Conservation (phyloP, 2,329 filamentous ascomycete genomes). For the Mycosphaerella arachidis region DNA sequence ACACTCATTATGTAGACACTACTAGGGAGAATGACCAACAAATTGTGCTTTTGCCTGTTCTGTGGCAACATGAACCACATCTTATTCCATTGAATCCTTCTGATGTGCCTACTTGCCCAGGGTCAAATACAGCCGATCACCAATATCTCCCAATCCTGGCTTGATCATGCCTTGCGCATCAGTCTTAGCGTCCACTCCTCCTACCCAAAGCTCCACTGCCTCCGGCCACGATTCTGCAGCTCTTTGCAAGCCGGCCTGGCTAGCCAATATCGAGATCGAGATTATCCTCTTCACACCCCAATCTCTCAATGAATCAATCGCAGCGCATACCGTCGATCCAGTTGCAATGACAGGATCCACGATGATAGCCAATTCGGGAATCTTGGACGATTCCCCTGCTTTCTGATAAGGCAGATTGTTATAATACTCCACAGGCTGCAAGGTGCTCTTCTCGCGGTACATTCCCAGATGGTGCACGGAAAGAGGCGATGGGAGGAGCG, state of each 20-base stretch:
- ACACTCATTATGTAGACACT: conserved; percentile 8
- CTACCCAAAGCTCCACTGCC: conserved; percentile 74
- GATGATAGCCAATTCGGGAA: conserved; percentile 68
- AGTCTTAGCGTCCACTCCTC: conserved; percentile 69
- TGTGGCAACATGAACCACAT: background rate
- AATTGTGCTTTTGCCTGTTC: background rate
- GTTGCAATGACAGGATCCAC: conserved; percentile 93
- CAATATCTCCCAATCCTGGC: conserved; percentile 85
- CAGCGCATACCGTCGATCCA: conserved; percentile 81
- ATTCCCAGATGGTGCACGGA: conserved; percentile 91
- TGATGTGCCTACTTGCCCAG: conserved; percentile 67
- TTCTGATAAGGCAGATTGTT: conserved; percentile 84
- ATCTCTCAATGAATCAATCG: conserved; percentile 81
- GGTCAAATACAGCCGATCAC: conserved; percentile 83
- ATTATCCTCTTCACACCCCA: conserved; percentile 86
- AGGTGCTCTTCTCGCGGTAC: conserved; percentile 81
- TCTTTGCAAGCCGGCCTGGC: conserved; percentile 62
- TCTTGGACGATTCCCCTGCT: conserved; percentile 37
- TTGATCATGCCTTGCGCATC: conserved; percentile 83
- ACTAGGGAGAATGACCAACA: background rate
- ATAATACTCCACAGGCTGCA: conserved; percentile 94
- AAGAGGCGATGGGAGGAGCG: conserved; percentile 72
- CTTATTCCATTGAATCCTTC: background rate
- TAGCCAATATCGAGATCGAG: conserved; percentile 70
- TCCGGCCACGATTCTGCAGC: conserved; percentile 76